Evolutionary conservation across 345 rosid genomes (phyloP).

Genomic region (Dipteronia dyeriana): DNA sequence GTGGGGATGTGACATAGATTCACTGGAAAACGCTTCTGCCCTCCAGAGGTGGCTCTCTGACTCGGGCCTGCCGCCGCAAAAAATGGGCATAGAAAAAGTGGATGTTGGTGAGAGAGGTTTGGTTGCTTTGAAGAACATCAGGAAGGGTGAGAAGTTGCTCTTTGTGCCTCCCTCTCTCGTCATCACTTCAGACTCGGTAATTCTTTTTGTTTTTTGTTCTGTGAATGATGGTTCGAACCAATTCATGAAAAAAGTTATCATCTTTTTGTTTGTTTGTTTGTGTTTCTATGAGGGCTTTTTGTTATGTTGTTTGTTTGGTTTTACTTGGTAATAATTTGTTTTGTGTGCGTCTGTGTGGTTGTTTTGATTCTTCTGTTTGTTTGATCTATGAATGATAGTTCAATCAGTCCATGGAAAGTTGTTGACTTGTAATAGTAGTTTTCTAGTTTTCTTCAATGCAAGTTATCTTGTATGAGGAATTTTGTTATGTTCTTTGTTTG

Average conservation of each 20-base stretch:
- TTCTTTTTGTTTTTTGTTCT: neutral
- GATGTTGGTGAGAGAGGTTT: constrained; percentile 90
- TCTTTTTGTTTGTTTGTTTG: neutral
- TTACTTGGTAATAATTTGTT: neutral
- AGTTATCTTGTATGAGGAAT: too few relatives aligned
- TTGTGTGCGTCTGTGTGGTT: neutral
- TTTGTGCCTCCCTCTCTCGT: constrained; percentile 92
- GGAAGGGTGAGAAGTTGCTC: constrained; percentile 88
- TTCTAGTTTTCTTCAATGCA: too few relatives aligned
- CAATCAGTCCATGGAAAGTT: neutral
- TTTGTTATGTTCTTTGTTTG: too few relatives aligned
- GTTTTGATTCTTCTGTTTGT: neutral
- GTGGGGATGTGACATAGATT: constrained; percentile 73
- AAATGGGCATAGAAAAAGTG: constrained; percentile 77
- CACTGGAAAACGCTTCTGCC: constrained; percentile 63
- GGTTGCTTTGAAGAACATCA: constrained; percentile 77
- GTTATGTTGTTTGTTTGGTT: neutral
- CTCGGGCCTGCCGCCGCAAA: constrained; percentile 84
- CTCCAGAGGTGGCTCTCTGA: constrained; percentile 81
- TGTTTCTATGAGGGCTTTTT: neutral
- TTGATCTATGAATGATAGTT: neutral
- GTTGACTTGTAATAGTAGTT: neutral
- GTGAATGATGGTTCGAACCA: neutral
- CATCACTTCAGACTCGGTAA: constrained; percentile 82
- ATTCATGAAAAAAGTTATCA: too few relatives aligned